Conservation (phyloP, 2,329 filamentous ascomycete species). For the Aspergillus calidoustus region DNA sequence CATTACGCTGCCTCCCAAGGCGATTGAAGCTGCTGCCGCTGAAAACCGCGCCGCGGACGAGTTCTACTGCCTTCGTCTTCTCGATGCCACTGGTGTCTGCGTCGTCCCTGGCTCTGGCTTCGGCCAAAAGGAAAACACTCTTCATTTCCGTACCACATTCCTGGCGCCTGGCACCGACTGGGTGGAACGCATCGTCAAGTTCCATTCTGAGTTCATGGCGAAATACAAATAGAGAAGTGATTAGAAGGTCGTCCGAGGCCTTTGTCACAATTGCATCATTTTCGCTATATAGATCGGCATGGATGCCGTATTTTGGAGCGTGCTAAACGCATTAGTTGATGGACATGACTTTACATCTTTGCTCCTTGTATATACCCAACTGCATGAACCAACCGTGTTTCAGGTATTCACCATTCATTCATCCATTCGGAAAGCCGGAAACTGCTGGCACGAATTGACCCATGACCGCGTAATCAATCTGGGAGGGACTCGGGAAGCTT, state of each 20-base stretch:
- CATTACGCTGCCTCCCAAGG: slow-evolving; percentile 78
- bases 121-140: slow-evolving; percentile 85
- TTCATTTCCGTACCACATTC: slow-evolving; percentile 97
- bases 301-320: not conserved
- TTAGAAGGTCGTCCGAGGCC: not conserved
- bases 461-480: not conserved
- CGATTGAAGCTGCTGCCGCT: slow-evolving; percentile 72
- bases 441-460: not conserved
- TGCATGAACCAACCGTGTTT: not conserved
- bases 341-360: slow-evolving; percentile 8
- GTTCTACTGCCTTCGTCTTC: slow-evolving; percentile 88
- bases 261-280: not conserved
- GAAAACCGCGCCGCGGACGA: slow-evolving; percentile 82
- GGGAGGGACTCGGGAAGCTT: not conserved
- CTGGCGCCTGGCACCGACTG: slow-evolving; percentile 94
- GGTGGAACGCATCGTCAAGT: slow-evolving; percentile 83
- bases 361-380: slow-evolving; percentile 13
- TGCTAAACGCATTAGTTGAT: not conserved
- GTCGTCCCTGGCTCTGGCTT: slow-evolving; percentile 92
- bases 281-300: slow-evolving; percentile 8
- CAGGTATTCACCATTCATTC: not conserved
- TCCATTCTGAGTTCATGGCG: slow-evolving; percentile 89
- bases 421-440: not conserved
- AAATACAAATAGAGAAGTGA: slow-evolving; percentile 60
- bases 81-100: slow-evolving; percentile 93